Conservation (phyloP, 306 rosid genomes). For the Dryas drummondii region DNA sequence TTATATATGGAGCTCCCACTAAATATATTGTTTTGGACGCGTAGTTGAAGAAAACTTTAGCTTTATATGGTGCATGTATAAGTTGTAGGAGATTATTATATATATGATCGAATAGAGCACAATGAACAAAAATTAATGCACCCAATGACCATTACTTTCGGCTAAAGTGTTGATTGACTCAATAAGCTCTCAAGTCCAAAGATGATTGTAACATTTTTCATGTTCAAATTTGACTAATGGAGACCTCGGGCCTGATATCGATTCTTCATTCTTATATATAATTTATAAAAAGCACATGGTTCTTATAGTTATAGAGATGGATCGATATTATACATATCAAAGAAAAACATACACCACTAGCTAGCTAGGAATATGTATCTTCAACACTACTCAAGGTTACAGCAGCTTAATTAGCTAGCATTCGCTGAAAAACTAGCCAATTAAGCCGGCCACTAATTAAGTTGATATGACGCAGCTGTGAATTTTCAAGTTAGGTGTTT, state of each 20-base stretch:
- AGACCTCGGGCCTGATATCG: background rate
- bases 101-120: constrained; percentile 29
- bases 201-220: constrained; percentile 40
- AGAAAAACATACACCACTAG: constrained; percentile 23
- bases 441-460: constrained; percentile 28
- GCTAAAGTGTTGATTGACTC: constrained; percentile 56
- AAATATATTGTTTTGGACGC: constrained; percentile 20
- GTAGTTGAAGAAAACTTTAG: constrained; percentile 36
- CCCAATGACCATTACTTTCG: constrained; percentile 55
- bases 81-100: constrained; percentile 8
- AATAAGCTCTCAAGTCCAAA: constrained; percentile 29
- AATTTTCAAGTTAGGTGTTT: constrained; percentile 24
- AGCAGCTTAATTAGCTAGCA: background rate
- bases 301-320: too few species aligned
- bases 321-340: background rate
- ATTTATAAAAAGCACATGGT: too few species aligned
- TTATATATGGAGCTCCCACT: constrained; percentile 6
- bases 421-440: constrained; percentile 9
- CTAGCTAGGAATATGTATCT: constrained; percentile 15
- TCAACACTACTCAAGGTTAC: constrained; percentile 33
- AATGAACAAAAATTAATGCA: constrained; percentile 36
- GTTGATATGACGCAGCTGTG: background rate
- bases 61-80: constrained; percentile 11
- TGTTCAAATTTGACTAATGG: constrained; percentile 23
- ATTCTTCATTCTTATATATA: background rate